Evolutionary conservation across 176 grass and related monocot species (phyloP), one percentile per base, ranked within the genome.

Genomic region (Oryza glaberrima): DNA sequence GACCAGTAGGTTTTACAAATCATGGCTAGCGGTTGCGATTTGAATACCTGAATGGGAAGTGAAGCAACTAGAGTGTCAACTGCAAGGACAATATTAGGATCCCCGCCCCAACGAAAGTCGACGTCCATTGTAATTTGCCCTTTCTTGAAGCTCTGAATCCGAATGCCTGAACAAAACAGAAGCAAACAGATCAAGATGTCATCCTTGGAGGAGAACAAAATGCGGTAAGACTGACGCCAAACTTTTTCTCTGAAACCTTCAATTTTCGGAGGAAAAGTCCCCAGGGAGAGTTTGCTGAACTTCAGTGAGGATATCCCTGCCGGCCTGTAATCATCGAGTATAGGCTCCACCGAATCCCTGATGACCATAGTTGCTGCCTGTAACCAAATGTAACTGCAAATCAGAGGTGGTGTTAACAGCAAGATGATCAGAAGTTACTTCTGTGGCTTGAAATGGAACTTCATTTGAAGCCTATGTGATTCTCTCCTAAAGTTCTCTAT

Each of bases 41-140:
- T 79, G 26, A 52, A 80, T 78, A 98, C 96, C 89, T 99, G 96
- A 91, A 99, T 94, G 11, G 96, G 96, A 23, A 99, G 93, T 56
- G 96, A 99, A 82, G 96, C 96, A 81, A 99, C 96, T 73, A 94
- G 96, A 72, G 96, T 92, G 81, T 99, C 93, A n/a, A 99, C 91
- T 72, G 90, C 90, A 89, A 99, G 93, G 86, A 96, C 84, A 74
- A 99, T 95, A 76, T 87, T 96, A 13, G 91, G 93, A 82, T 96
- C 93, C 47, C 96, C 96, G 51, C 96, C 96, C 96, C 96, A 96
- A 67, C 90, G 84, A 75, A 98, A 92, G 84, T 96, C 96, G 10
- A 99, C 70, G 56, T 99, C 93, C 93, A 96, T 99, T 63, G 91
- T 96, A 68, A 99, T 88, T 40, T 99, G 93, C 23, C 96, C 90